phyloP scores from a whole-genome alignment of 2,329 filamentous ascomycete genomes.

The Zymoseptoria ardabiliae region DNA sequence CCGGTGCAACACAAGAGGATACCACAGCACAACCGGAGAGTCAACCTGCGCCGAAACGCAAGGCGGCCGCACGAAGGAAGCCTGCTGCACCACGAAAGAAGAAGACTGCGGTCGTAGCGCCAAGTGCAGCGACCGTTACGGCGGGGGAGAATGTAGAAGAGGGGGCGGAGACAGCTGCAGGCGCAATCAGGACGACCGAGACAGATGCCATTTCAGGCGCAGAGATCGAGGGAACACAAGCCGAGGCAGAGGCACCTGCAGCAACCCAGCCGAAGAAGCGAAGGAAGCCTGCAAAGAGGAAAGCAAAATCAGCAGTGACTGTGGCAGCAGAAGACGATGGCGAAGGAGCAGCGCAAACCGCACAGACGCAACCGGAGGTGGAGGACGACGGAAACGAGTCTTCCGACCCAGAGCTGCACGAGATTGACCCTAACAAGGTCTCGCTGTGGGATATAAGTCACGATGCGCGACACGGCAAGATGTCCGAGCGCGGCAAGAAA shows the following conservation, averaged over 20 bases:
- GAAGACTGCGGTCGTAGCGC: conserved; percentile 14
- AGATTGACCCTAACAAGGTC: conserved; percentile 57
- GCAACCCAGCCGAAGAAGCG: conserved; percentile 1
- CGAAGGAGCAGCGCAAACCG: not conserved
- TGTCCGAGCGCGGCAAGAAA: conserved; percentile 66
- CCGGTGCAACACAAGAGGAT: not conserved
- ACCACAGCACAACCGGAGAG: conserved; percentile 4
- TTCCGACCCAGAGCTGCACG: conserved; percentile 29
- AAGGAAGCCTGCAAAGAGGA: conserved; percentile 7
- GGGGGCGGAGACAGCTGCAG: not conserved
- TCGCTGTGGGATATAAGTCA: conserved; percentile 68
- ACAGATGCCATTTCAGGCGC: not conserved
- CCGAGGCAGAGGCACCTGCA: not conserved
- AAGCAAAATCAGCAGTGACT: not conserved
- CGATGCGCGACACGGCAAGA: conserved; percentile 54
- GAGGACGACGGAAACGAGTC: conserved; percentile 15
- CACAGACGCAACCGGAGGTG: conserved; percentile 3
- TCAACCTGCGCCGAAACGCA: conserved; percentile 6
- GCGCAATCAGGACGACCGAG: not conserved
- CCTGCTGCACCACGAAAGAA: conserved; percentile 15
- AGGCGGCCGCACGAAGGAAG: conserved; percentile 1
- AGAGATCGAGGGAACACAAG: conserved; percentile 2
- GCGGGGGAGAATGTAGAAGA: conserved; percentile 2
- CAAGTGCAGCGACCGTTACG: conserved; percentile 12
- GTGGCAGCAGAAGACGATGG: not conserved